These are phyloP conservation scores for Sphagnum tenellum DNA, from an alignment of 225 moss, liverwort and hornwort genomes.

Conservation along the genomic window DNA sequence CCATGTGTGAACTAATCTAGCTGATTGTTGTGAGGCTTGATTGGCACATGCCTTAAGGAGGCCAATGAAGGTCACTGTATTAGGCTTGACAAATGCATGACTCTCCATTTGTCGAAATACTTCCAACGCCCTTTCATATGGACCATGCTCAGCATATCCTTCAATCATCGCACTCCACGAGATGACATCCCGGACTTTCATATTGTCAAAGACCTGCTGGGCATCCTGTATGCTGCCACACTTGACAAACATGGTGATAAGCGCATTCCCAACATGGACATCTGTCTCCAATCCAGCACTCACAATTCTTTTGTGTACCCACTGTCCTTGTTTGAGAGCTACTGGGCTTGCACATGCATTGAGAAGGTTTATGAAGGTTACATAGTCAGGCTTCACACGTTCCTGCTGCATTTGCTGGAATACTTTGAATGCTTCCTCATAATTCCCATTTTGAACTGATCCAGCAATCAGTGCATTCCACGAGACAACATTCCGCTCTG, in stretches of 20 bases:
- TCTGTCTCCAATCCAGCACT: constrained; percentile 3
- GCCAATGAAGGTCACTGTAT: background rate
- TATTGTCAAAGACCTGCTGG: background rate
- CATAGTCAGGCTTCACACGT: background rate
- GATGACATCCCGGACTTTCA: constrained; percentile 1
- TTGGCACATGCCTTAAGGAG: constrained; percentile 1
- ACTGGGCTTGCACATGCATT: background rate
- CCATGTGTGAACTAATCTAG: background rate
- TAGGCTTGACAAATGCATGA: background rate
- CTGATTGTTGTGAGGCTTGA: background rate
- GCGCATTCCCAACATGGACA: background rate
- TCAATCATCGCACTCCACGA: no score
- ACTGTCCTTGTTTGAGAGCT: constrained; percentile 4
- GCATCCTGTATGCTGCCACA: constrained; percentile 5
- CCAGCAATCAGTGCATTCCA: constrained; percentile 4
- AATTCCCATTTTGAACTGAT: background rate
- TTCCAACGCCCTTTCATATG: background rate
- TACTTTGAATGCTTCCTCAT: background rate
- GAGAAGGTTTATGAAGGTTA: constrained; percentile 3
- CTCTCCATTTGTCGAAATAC: background rate
- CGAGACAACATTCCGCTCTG: constrained; percentile 1
- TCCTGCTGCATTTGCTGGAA: constrained; percentile 5
- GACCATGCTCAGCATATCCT: no score
- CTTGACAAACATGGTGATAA: background rate
- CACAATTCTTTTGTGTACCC: constrained; percentile 2